A percentile compares a stretch with the other conserved stretches of the same genome.
These are phyloP conservation scores for Amylocarpus encephaloides DNA, from an alignment of 2,329 filamentous ascomycete genomes.

Conservation along the genomic window DNA sequence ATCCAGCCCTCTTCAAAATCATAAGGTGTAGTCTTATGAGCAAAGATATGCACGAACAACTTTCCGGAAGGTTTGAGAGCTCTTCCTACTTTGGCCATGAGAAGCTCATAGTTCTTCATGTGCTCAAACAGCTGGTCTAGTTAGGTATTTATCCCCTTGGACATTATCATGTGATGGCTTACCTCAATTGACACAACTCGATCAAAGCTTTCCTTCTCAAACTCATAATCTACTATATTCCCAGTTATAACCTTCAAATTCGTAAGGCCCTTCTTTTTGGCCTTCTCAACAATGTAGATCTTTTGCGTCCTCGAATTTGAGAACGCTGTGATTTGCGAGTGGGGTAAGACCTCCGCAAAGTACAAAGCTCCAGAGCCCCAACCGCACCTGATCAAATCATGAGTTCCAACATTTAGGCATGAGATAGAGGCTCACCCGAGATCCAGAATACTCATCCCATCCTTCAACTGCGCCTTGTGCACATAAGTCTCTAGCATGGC, in stretches of 20 bases:
- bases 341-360: conserved; percentile 59
- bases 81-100: conserved; percentile 56
- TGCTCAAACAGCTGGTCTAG: conserved; percentile 59
- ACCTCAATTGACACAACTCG: conserved; percentile 60
- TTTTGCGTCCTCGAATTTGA: conserved; percentile 66
- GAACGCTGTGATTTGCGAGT: conserved; percentile 57
- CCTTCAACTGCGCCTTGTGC: conserved; percentile 42
- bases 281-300: conserved; percentile 56
- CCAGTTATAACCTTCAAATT: conserved; percentile 62
- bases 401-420: not conserved
- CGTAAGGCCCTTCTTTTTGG: conserved; percentile 46
- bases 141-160: conserved; percentile 5
- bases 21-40: conserved; percentile 58
- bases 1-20: conserved; percentile 70
- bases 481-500: conserved; percentile 61
- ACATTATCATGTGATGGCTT: conserved; percentile 10
- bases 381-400: conserved; percentile 46
- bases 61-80: conserved; percentile 58
- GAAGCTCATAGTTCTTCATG: conserved; percentile 68
- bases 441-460: conserved; percentile 32
- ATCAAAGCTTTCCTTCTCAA: conserved; percentile 52
- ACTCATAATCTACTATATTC: conserved; percentile 60
- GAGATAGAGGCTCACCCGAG: conserved; percentile 15
- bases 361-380: conserved; percentile 63
- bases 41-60: conserved; percentile 64